Evolutionary conservation across 805 yeast genomes (phyloP), one percentile per base, ranked within the genome.

Genomic region (Yamadazyma tumulicola): DNA sequence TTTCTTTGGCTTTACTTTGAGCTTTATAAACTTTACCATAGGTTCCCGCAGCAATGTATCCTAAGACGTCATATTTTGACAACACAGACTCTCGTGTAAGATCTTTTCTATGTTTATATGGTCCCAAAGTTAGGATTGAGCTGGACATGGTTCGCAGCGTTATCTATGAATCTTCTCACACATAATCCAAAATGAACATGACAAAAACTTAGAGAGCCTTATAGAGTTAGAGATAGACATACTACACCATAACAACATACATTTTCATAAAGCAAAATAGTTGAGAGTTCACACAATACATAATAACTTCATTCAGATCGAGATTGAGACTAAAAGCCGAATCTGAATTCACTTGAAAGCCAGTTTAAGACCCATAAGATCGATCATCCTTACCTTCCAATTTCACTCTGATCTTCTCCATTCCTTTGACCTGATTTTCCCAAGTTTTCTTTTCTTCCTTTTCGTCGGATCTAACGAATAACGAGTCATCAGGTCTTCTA

Each of bases 31-130:
- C 96, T 39, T 87, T 76, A 38, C 98, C 98, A 58, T 93, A 93
- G 0, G 98, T 93, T 25, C 98, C 98, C 0, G 98, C 96, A 1
- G 98, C 98, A 39, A 93, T 93, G 59, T 93, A 93, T 0, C 98
- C 98, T 12, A 88, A 61, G 40, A 93, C 82, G 42, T 83, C 89
- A 59, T 89, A 93, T 48, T 81, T 83, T 34, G 82, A 81, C n/a
- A 87, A 62, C 3, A 93, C 96, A 2, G 85, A 79, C 19, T 76
- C 70, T 34, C 96, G 62, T 10, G 74, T 60, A 17, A 72, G 57
- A 52, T 87, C 96, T 64, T 39, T 81, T 26, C 75, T 59, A 39
- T 64, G 72, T 38, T 66, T 60, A 48, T 63, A 67, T 6, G 72
- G 72, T 2, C 68, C 72, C 6, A 64, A 49, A 6, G 72, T 66